Conservation (phyloP, 768 basidiomycete genomes). For the Podaxis sp. region DNA sequence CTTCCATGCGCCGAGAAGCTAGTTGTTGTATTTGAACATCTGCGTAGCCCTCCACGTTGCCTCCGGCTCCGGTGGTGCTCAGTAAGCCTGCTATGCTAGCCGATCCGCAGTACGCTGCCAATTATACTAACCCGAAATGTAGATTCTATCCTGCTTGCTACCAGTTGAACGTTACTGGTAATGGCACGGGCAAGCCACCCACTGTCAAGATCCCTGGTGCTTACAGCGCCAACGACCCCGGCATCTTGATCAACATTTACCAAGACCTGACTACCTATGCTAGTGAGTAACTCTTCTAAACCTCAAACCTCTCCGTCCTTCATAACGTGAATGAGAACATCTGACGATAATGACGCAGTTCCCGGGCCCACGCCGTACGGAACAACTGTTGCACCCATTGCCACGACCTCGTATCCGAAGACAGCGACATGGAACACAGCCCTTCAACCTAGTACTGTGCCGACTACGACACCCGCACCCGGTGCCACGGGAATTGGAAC, state of each 20-base stretch:
- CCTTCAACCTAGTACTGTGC: slow-evolving; percentile 44
- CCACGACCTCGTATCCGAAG: slow-evolving; percentile 42
- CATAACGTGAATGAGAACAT: not conserved
- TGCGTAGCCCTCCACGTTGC: slow-evolving; percentile 43
- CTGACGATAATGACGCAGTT: slow-evolving; percentile 26
- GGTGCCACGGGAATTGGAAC: not conserved
- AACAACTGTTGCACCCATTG: slow-evolving; percentile 37
- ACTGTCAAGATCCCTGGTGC: slow-evolving; percentile 45
- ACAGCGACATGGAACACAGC: slow-evolving; percentile 53
- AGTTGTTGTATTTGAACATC: not conserved
- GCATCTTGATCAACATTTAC: slow-evolving; percentile 51
- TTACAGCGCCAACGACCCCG: slow-evolving; percentile 37
- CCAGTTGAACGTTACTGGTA: slow-evolving; percentile 36
- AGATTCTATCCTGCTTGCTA: slow-evolving; percentile 44
- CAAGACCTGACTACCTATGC: slow-evolving; percentile 37
- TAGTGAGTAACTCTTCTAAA: slow-evolving; percentile 26
- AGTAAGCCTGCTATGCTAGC: slow-evolving; percentile 30
- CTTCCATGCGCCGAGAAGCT: not conserved
- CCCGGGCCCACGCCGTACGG: slow-evolving; percentile 49
- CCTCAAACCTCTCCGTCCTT: not conserved
- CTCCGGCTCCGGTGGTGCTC: slow-evolving; percentile 35
- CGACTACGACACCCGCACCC: slow-evolving; percentile 31
- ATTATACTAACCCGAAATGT: not conserved
- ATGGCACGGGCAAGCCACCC: slow-evolving; percentile 35
- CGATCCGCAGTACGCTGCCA: not conserved